Percentiles rank a stretch among this genome's conserved stretches.
phyloP scores from a whole-genome alignment of 129 eudicot species.

The Cynara cardunculus region DNA sequence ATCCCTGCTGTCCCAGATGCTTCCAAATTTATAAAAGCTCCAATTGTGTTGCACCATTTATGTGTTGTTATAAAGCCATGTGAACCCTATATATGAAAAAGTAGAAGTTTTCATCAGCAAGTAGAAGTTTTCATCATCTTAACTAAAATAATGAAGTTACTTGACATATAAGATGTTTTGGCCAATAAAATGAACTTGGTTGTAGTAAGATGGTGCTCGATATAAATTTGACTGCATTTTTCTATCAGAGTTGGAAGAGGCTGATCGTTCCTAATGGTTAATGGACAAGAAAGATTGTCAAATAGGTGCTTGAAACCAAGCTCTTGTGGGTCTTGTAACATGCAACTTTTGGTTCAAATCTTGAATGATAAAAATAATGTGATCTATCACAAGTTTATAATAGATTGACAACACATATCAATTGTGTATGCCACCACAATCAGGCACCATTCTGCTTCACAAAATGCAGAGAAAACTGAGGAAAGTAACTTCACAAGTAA shows the following conservation, averaged over 20 bases:
- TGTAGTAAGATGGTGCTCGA: not conserved
- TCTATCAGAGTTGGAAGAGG: not conserved
- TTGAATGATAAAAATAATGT: not conserved
- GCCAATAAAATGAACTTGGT: too few species aligned
- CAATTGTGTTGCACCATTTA: constrained; percentile 86
- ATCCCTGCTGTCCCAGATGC: constrained; percentile 94
- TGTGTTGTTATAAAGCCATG: constrained; percentile 98
- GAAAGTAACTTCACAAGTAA: too few species aligned
- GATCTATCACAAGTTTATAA: not conserved
- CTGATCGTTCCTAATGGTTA: too few species aligned
- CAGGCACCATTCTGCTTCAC: too few species aligned
- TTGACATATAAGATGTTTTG: not conserved
- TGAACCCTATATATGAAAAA: constrained; percentile 92
- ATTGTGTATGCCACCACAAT: too few species aligned
- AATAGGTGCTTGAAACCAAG: too few species aligned
- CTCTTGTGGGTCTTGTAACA: too few species aligned
- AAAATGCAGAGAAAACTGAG: too few species aligned
- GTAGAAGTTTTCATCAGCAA: not conserved
- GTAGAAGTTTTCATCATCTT: not conserved
- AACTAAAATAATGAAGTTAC: not conserved
- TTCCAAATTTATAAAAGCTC: constrained; percentile 90
- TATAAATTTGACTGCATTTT: not conserved
- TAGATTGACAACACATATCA: too few species aligned
- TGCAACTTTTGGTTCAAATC: not conserved
- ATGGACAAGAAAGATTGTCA: too few species aligned